Base-by-base conservation (phyloP, 305 asterid genomes). In the Fraxinus albicans region DNA sequence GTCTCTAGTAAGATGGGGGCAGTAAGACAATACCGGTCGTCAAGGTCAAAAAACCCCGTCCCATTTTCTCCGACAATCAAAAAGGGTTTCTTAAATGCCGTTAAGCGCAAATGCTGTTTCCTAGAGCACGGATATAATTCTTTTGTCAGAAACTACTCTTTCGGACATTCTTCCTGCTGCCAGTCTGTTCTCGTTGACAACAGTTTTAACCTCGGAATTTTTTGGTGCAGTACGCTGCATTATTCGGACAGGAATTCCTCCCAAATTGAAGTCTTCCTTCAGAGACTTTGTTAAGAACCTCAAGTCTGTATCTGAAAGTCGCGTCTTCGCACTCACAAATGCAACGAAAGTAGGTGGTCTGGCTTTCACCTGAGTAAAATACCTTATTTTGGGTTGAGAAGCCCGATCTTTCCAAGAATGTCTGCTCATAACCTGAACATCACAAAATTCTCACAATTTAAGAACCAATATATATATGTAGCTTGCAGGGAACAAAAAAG, bases 321-420 rank as follows among this genome's bases (percentile, higher is more conserved):
- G 90, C 27, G 76, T 86, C 84, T 92, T 93, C 38, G 96, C 93
- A 12, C 93, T 94, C 84, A 94, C 86, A 53, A 96, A 96, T n/a
- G 98, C 98, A 29, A 94, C 94, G 58, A 94, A 94, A 65, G 98
- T 96, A 27, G 99, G 99, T 15, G 96, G 98, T 23, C 98, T 91
- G 25, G 98, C 98, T 91, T 94, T 96, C 83, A 94, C 98, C 83
- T 96, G 99, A 60, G 98, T 93, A 90, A 96, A 96, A 82, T 96
- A 96, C 78, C 92, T 94, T 67, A 96, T 88, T 94, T 96, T 96
- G 12, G 99, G 98, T 82, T 96, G 98, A 67, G 98, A 91, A 0
- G 99, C 89, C 83, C 86, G 91, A 77, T 93, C 97, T 89, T 94
- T 94, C 98, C 98, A 96, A 13, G 98, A 96, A 87, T 94, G 99